Evolutionary conservation across 352 stramenopile genomes (phyloP).

Genomic region (Phytopythium ostracodes): DNA sequence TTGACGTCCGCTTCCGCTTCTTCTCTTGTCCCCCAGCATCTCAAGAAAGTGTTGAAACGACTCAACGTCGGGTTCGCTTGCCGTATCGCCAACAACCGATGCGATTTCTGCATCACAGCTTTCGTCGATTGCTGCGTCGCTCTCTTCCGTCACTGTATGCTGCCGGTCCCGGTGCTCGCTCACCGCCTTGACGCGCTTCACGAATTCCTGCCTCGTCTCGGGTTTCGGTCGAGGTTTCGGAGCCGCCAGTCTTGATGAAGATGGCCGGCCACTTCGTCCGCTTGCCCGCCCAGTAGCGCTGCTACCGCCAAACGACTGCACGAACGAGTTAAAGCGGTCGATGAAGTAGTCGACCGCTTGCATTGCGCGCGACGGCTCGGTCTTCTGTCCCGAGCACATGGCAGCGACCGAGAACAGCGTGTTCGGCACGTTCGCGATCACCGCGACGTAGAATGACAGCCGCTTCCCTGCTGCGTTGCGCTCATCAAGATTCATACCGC

Average conservation of each 20-base stretch:
- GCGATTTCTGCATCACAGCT: background rate
- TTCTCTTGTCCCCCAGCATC: slow-evolving; percentile 19
- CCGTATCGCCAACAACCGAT: background rate
- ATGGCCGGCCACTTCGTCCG: background rate
- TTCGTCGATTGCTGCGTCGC: background rate
- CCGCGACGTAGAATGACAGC: slow-evolving; percentile 52
- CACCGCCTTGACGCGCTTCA: background rate
- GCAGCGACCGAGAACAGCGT: slow-evolving; percentile 46
- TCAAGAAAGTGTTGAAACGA: slow-evolving; percentile 58
- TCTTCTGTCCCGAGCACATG: slow-evolving; percentile 66
- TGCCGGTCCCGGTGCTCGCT: background rate
- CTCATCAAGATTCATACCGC: background rate
- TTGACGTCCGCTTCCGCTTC: slow-evolving; percentile 15
- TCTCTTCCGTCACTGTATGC: too few species aligned
- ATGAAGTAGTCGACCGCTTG: slow-evolving; percentile 66
- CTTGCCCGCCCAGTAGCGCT: background rate
- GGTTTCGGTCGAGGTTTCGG: background rate
- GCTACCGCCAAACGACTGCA: slow-evolving; percentile 28
- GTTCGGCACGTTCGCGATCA: slow-evolving; percentile 33
- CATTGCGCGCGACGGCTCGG: slow-evolving; percentile 48
- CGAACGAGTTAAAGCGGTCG: slow-evolving; percentile 57
- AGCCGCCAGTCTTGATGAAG: background rate
- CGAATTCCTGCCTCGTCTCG: slow-evolving; percentile 2
- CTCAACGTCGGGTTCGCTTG: slow-evolving; percentile 5
- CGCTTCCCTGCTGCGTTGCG: background rate